phyloP scores from a whole-genome alignment of 176 grass and related monocot species.

The Rhynchospora tenuis region DNA sequence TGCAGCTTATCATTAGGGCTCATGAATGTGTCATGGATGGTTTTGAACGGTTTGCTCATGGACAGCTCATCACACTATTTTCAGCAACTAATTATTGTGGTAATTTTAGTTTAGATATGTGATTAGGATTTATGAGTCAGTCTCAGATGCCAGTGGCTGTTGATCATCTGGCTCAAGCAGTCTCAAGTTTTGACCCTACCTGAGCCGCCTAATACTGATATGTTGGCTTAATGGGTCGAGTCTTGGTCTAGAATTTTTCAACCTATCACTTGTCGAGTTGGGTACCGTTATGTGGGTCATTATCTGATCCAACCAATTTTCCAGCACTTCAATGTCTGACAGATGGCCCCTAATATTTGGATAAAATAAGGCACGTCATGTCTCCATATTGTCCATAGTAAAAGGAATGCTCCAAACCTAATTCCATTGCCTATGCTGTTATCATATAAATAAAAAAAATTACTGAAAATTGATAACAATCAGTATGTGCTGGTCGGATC shows the following conservation, averaged over 20 bases:
- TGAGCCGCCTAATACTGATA: not conserved
- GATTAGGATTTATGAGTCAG: not conserved
- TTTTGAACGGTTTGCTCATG: constrained; percentile 93
- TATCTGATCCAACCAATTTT: not conserved
- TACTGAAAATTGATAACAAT: not conserved
- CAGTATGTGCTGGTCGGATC: not conserved
- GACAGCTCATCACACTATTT: constrained; percentile 95
- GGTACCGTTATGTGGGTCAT: not conserved
- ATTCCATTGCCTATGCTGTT: not conserved
- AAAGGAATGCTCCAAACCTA: not conserved
- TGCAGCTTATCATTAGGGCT: constrained; percentile 93
- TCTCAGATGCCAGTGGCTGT: not conserved
- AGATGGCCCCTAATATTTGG: not conserved
- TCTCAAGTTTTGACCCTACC: not conserved
- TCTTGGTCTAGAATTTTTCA: not conserved
- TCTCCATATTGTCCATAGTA: not conserved
- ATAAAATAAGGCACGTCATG: not conserved
- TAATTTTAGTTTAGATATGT: constrained; percentile 29
- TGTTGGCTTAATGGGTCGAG: not conserved
- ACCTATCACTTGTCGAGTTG: not conserved
- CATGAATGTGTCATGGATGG: constrained; percentile 99
- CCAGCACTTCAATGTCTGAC: not conserved
- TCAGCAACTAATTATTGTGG: constrained; percentile 99
- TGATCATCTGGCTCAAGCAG: not conserved
- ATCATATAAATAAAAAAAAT: not conserved